phyloP scores from a whole-genome alignment of 2,329 filamentous ascomycete genomes.

The Zymoseptoria brevis region DNA sequence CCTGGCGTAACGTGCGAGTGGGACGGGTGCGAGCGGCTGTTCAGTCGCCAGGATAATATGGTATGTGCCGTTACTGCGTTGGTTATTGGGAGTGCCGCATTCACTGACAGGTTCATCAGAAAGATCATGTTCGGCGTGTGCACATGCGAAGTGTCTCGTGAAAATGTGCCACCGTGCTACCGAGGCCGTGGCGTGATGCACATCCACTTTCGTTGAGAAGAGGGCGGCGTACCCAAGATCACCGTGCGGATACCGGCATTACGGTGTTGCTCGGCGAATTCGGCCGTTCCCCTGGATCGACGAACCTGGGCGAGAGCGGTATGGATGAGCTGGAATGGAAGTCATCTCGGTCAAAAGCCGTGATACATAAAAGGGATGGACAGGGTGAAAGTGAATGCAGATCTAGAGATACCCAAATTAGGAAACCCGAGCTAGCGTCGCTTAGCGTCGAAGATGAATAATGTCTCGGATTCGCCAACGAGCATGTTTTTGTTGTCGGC shows the following conservation, averaged over 20 bases:
- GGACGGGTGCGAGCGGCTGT: constrained; percentile 50
- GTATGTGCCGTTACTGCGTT: constrained; percentile 26
- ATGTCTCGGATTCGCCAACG: background rate
- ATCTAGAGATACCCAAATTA: background rate
- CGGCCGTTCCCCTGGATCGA: background rate
- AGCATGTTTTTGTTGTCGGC: background rate
- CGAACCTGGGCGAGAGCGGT: background rate
- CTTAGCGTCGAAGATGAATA: background rate
- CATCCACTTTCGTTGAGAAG: background rate
- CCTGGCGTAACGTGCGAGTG: constrained; percentile 51
- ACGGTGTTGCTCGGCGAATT: background rate
- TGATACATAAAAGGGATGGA: background rate
- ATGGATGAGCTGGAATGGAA: background rate
- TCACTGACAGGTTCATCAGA: constrained; percentile 14
- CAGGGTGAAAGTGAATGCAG: background rate
- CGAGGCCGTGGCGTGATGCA: background rate
- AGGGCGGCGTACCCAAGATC: background rate
- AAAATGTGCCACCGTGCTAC: background rate
- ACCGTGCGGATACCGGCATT: background rate
- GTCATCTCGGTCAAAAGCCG: background rate
- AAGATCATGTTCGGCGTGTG: constrained; percentile 24
- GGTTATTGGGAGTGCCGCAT: background rate
- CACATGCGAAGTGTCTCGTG: constrained; percentile 14
- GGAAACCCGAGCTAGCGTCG: background rate
- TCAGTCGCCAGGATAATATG: constrained; percentile 57